Conservation (phyloP, 2,329 filamentous ascomycete genomes). For the Cryphonectria radicalis region DNA sequence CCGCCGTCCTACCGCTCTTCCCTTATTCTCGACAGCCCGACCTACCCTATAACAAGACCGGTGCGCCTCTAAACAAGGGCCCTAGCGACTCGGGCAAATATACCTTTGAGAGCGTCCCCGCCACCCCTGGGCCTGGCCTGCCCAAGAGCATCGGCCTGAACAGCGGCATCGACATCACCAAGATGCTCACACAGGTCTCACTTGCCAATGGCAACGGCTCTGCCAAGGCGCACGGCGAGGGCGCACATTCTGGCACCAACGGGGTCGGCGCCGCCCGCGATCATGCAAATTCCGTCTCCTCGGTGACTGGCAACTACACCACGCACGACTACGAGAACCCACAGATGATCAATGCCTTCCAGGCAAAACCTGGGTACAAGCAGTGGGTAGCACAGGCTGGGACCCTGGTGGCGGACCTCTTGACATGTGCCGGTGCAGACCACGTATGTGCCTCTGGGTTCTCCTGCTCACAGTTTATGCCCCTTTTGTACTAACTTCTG, state of each 20-base stretch:
- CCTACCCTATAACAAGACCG: conserved; percentile 93
- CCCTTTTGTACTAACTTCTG: conserved; percentile 16
- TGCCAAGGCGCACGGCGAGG: conserved; percentile 42
- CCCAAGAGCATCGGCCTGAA: conserved; percentile 67
- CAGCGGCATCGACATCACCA: conserved; percentile 75
- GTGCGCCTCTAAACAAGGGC: conserved; percentile 81
- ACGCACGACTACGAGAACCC: conserved; percentile 69
- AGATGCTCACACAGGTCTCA: conserved; percentile 71
- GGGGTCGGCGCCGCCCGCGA: conserved; percentile 42
- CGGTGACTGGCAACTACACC: conserved; percentile 54
- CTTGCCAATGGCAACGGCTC: conserved; percentile 54
- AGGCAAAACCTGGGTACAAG: conserved; percentile 91
- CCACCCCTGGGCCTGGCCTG: conserved; percentile 77
- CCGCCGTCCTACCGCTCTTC: conserved; percentile 91
- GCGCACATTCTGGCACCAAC: conserved; percentile 38
- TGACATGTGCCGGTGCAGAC: conserved; percentile 94
- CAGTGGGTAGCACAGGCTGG: conserved; percentile 98
- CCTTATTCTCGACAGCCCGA: conserved; percentile 97
- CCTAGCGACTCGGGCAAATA: conserved; percentile 60
- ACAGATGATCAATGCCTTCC: conserved; percentile 60
- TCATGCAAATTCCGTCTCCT: conserved; percentile 46
- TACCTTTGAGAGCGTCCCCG: conserved; percentile 90
- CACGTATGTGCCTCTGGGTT: conserved; percentile 61
- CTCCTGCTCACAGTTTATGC: not conserved
- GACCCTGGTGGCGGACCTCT: conserved; percentile 88